Base-by-base conservation (phyloP, 306 rosid genomes). In the Prunus padus region DNA sequence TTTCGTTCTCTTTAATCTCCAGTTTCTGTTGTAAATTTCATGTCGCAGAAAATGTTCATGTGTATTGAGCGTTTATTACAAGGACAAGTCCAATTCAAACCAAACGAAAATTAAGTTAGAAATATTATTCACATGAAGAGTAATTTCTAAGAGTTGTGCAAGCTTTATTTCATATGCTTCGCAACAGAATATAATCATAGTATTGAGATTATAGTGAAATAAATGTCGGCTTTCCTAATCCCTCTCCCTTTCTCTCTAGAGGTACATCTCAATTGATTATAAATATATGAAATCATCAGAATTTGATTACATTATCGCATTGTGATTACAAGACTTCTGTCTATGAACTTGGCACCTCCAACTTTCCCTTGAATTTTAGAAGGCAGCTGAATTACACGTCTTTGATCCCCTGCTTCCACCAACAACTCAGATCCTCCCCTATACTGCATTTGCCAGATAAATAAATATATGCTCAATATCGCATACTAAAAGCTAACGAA, bases 331-430 rank as follows among this genome's bases (percentile, higher is more conserved):
- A 95, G 93, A 82, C 77, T 89, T 83, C 97, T 86, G 60, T 92
- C 90, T 47, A 15, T 71, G 77, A 95, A 95, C 89, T 92, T 95
- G 82, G 98, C 98, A 73, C 92, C 97, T 11, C 86, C 97, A 79
- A 95, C 97, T 84, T 92, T 92, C 70, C 97, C 98, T 86, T 92
- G 97, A 74, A 92, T 87, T 79, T 73, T 73, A 25, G 83, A 77
- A 65, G 98, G 97, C 91, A 95, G 76, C 69, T 72, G 77, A 79
- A 95, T 95, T 74, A 83, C 96, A 3, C 98, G 97, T 67, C 97
- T 91, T 82, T 95, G 97, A 80, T 95, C 98, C 9, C 98, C 98
- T 2, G 98, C 98, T 89, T 95, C 98, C 73, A 95, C 97, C 84
- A 95, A 78, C 45, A 95, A 83, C 87, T 95, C 98, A 14, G 96